These are phyloP conservation scores for Exophiala viscosa DNA, from an alignment of 2,329 filamentous ascomycete genomes.

Conservation along the genomic window DNA sequence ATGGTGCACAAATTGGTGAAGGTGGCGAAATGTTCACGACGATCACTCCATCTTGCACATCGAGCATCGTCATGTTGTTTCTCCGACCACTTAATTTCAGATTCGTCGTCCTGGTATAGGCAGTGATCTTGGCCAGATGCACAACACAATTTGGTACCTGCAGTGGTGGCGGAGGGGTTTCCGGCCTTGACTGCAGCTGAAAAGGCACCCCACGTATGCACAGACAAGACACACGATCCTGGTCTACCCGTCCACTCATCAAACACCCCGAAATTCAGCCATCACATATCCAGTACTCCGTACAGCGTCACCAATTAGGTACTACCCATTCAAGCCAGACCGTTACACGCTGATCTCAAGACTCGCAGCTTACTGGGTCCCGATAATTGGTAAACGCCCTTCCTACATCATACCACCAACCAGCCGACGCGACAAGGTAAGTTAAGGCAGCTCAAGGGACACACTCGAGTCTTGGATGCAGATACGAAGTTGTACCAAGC, in stretches of 20 bases:
- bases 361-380: neutral
- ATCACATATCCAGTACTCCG: slow-evolving; percentile 7
- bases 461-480: too few relatives aligned
- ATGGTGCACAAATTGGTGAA: too few relatives aligned
- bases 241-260: slow-evolving; percentile 8
- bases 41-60: too few relatives aligned
- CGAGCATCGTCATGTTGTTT: neutral
- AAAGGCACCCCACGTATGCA: slow-evolving; percentile 2
- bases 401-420: neutral
- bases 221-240: neutral
- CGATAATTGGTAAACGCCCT: neutral
- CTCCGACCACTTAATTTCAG: neutral
- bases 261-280: slow-evolving; percentile 4
- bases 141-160: slow-evolving; percentile 26
- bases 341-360: slow-evolving; percentile 15
- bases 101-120: neutral
- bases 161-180: slow-evolving; percentile 19
- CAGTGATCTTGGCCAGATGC: neutral
- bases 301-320: slow-evolving; percentile 4
- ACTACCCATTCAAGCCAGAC: slow-evolving; percentile 9
- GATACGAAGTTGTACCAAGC: too few relatives aligned
- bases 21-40: too few relatives aligned
- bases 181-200: slow-evolving; percentile 17
- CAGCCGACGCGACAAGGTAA: too few relatives aligned
- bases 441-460: too few relatives aligned